These are phyloP conservation scores for Scutellaria baicalensis DNA, from an alignment of 257 asterid species.

Conservation along the genomic window DNA sequence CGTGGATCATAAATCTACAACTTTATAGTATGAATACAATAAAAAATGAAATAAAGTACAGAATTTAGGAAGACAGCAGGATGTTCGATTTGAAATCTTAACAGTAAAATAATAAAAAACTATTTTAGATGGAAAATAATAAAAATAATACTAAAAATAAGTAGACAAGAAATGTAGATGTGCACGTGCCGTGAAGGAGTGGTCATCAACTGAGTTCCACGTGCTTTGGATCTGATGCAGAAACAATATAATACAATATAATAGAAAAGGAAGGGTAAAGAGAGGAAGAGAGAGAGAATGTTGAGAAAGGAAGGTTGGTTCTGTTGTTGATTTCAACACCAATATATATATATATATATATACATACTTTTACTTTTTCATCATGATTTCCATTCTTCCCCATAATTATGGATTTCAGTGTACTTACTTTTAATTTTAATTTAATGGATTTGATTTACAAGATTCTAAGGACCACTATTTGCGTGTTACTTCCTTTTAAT, in stretches of 20 bases:
- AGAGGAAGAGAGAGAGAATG: background rate
- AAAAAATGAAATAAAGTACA: no score
- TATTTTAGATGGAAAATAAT: no score
- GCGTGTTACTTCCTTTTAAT: background rate
- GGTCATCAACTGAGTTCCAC: conserved; percentile 51
- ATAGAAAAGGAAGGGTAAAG: background rate
- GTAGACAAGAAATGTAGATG: conserved; percentile 19
- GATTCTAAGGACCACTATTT: conserved; percentile 1
- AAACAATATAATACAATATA: background rate
- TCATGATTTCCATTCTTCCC: background rate
- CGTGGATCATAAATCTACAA: no score
- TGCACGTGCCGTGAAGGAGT: conserved; percentile 71
- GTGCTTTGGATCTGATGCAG: conserved; percentile 91
- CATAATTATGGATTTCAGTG: background rate
- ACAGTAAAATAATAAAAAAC: no score
- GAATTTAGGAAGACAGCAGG: no score
- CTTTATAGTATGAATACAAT: no score
- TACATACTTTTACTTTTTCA: background rate
- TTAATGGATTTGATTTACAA: background rate
- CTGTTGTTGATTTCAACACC: conserved; percentile 21
- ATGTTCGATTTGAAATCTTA: no score
- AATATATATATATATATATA: no score
- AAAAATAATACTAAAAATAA: background rate
- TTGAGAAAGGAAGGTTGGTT: conserved; percentile 9
- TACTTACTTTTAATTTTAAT: no score